phyloP scores from a whole-genome alignment of 805 yeast genomes.

The Wickerhamomyces rabaulensis region DNA sequence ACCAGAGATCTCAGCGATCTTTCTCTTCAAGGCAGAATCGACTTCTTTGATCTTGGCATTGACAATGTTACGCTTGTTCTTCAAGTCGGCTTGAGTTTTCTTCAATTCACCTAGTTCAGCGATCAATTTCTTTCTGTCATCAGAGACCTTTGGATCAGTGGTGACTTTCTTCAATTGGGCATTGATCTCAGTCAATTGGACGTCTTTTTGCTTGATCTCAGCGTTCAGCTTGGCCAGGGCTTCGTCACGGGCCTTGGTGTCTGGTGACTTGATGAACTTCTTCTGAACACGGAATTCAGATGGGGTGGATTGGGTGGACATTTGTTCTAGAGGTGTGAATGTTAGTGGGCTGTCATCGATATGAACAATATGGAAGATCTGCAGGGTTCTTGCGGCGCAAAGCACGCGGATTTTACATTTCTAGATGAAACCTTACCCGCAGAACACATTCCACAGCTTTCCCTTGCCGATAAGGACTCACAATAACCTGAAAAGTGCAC shows the following conservation, averaged over 20 bases:
- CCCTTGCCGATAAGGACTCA: too few relatives aligned
- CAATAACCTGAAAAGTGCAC: too few relatives aligned
- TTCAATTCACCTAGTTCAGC: constrained; percentile 41
- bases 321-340: constrained; percentile 1
- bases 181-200: constrained; percentile 44
- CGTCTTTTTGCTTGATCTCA: constrained; percentile 60
- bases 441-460: too few relatives aligned
- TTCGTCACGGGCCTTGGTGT: constrained; percentile 56
- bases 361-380: too few relatives aligned
- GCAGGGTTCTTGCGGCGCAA: too few relatives aligned
- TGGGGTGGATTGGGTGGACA: constrained; percentile 23
- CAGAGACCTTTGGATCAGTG: constrained; percentile 41
- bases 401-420: too few relatives aligned
- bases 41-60: constrained; percentile 64
- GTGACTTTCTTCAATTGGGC: constrained; percentile 51
- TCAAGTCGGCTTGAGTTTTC: constrained; percentile 42
- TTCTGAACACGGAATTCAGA: constrained; percentile 21
- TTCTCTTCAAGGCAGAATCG: constrained; percentile 69
- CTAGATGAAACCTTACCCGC: too few relatives aligned
- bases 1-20: constrained; percentile 67
- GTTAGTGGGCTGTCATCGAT: not conserved
- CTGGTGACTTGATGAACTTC: constrained; percentile 67
- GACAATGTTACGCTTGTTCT: constrained; percentile 38
- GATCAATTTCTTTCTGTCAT: constrained; percentile 49
- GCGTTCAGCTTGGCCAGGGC: constrained; percentile 48